These are phyloP conservation scores for Saposhnikovia divaricata DNA, from an alignment of 129 eudicot species.

Conservation along the genomic window DNA sequence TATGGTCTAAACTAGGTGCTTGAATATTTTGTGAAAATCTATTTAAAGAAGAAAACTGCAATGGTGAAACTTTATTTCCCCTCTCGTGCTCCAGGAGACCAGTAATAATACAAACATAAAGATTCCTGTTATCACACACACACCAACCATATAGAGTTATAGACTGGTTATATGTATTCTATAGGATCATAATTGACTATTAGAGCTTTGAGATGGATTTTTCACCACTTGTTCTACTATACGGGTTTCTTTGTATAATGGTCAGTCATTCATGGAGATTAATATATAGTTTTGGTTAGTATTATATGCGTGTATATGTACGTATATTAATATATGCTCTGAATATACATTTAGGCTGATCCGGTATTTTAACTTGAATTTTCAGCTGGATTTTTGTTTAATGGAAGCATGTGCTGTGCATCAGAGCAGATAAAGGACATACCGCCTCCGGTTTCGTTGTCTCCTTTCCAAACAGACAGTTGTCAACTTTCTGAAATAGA, in stretches of 20 bases:
- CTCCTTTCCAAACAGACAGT: conserved; percentile 6
- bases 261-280: conserved; percentile 8
- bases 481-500: conserved; percentile 1
- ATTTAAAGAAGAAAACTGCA: conserved; percentile 9
- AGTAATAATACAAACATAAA: conserved; percentile 8
- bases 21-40: conserved; percentile 16
- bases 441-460: neutral
- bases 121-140: conserved; percentile 7
- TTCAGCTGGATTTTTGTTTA: conserved; percentile 21
- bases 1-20: neutral
- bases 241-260: conserved; percentile 7
- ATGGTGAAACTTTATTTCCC: conserved; percentile 24
- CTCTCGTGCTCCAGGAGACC: conserved; percentile 6
- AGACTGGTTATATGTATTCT: neutral
- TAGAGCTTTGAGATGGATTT: neutral
- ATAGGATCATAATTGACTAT: neutral
- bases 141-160: too few relatives aligned
- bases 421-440: conserved; percentile 16
- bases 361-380: conserved; percentile 13
- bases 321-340: neutral
- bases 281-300: neutral
- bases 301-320: neutral
- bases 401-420: conserved; percentile 35
- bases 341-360: neutral
- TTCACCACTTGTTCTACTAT: conserved; percentile 18